These are phyloP conservation scores for Fraxinus albicans DNA, from an alignment of 305 asterid species.

Conservation along the genomic window DNA sequence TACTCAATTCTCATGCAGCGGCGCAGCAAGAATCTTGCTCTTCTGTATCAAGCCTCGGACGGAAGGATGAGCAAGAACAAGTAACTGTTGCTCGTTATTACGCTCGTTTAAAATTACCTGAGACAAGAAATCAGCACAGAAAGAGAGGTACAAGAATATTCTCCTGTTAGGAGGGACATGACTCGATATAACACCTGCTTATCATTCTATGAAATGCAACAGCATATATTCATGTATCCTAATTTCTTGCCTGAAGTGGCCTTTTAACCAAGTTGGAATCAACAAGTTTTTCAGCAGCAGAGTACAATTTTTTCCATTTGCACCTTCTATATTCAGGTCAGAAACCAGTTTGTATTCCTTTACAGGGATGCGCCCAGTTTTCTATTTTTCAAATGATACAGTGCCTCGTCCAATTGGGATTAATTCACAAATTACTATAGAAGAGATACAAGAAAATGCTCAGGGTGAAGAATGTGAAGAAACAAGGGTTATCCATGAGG, in stretches of 20 bases:
- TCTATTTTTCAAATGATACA: conserved; percentile 17
- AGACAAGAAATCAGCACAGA: background rate
- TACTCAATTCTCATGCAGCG: background rate
- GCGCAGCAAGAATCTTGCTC: background rate
- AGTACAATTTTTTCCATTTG: conserved; percentile 17
- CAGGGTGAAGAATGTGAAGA: background rate
- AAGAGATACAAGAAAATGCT: conserved; percentile 11
- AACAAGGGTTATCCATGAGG: background rate
- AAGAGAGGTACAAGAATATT: background rate
- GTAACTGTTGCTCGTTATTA: conserved; percentile 23
- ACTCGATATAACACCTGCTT: background rate
- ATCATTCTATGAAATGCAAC: background rate
- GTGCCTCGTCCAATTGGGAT: conserved; percentile 14
- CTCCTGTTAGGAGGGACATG: background rate
- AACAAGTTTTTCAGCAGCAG: conserved; percentile 16
- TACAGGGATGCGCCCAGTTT: background rate
- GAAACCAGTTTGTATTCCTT: conserved; percentile 4
- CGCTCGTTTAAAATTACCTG: conserved; percentile 17
- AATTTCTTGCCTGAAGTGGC: background rate
- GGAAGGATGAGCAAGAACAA: conserved; percentile 28
- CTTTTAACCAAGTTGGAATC: conserved; percentile 10
- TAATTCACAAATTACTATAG: conserved; percentile 19
- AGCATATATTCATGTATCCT: background rate
- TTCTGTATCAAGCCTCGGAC: conserved; percentile 8
- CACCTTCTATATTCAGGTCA: conserved; percentile 22